A percentile compares a stretch with the other conserved stretches of the same genome.
These are phyloP conservation scores for Colletotrichum sp. DNA, from an alignment of 2,329 filamentous ascomycete genomes.

Conservation along the genomic window DNA sequence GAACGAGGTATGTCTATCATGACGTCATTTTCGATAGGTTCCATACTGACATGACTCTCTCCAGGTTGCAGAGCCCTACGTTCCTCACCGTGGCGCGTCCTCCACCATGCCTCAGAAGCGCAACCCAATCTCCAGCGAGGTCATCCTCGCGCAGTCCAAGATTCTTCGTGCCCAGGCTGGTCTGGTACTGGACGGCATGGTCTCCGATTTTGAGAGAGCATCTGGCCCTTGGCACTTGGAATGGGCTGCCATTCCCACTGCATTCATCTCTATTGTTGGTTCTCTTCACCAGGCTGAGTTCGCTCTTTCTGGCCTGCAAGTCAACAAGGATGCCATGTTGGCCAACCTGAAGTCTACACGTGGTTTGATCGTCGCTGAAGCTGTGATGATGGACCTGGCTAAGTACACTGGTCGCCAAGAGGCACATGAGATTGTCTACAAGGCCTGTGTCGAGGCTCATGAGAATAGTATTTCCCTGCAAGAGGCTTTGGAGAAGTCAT, in stretches of 20 bases:
- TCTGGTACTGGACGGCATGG: constrained; percentile 60
- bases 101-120: constrained; percentile 65
- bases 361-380: constrained; percentile 61
- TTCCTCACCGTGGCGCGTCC: constrained; percentile 57
- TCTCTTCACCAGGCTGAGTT: constrained; percentile 60
- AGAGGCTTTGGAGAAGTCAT: constrained; percentile 43
- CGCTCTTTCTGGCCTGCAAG: constrained; percentile 54
- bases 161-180: constrained; percentile 56
- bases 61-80: constrained; percentile 60
- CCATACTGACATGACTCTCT: background rate
- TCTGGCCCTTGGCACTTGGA: constrained; percentile 65
- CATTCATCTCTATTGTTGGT: constrained; percentile 57
- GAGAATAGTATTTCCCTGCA: constrained; percentile 46
- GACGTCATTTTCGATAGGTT: background rate
- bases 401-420: constrained; percentile 54
- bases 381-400: constrained; percentile 67
- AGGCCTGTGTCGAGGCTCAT: constrained; percentile 55
- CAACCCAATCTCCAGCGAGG: constrained; percentile 63
- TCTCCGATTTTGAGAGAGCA: constrained; percentile 61
- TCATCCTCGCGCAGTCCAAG: constrained; percentile 60
- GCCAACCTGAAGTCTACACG: constrained; percentile 54
- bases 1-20: constrained; percentile 19
- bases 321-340: constrained; percentile 54
- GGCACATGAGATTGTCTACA: constrained; percentile 62
- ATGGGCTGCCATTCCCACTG: constrained; percentile 60